A percentile compares a stretch with the other conserved stretches of the same genome.
Conservation (phyloP, 371 early-diverging fungal species). For the Saksenaea oblongispora region DNA sequence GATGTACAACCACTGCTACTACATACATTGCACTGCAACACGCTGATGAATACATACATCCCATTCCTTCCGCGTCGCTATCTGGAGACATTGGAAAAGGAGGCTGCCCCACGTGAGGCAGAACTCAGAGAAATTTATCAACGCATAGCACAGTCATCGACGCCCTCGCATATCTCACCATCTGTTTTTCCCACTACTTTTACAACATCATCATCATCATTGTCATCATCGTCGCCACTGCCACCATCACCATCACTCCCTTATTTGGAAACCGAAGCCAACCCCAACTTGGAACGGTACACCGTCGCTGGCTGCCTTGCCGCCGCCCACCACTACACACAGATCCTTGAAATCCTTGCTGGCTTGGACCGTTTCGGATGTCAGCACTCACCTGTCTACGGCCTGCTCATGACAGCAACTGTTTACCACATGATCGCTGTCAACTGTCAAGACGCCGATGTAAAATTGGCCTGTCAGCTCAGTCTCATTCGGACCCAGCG, state of each 20-base stretch:
- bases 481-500: conserved; percentile 31
- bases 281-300: conserved; percentile 20
- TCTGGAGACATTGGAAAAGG: conserved; percentile 28
- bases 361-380: conserved; percentile 34
- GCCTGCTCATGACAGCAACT: conserved; percentile 22
- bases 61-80: conserved; percentile 40
- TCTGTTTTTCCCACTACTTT: background rate
- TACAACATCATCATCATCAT: conserved; percentile 9
- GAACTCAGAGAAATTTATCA: conserved; percentile 32
- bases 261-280: conserved; percentile 14
- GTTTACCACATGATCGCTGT: conserved; percentile 30
- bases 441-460: conserved; percentile 21
- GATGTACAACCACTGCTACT: conserved; percentile 35
- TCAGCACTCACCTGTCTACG: conserved; percentile 42
- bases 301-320: conserved; percentile 26
- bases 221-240: background rate
- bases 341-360: conserved; percentile 31
- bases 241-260: conserved; percentile 2
- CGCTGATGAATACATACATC: conserved; percentile 29
- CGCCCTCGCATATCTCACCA: background rate
- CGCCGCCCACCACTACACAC: conserved; percentile 32
- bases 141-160: conserved; percentile 6
- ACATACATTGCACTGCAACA: conserved; percentile 33
- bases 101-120: conserved; percentile 12
- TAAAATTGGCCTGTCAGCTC: conserved; percentile 30